Percentiles rank a stretch among this genome's conserved stretches.
Conservation (phyloP, 768 basidiomycete species). For the Trametes elegans region DNA sequence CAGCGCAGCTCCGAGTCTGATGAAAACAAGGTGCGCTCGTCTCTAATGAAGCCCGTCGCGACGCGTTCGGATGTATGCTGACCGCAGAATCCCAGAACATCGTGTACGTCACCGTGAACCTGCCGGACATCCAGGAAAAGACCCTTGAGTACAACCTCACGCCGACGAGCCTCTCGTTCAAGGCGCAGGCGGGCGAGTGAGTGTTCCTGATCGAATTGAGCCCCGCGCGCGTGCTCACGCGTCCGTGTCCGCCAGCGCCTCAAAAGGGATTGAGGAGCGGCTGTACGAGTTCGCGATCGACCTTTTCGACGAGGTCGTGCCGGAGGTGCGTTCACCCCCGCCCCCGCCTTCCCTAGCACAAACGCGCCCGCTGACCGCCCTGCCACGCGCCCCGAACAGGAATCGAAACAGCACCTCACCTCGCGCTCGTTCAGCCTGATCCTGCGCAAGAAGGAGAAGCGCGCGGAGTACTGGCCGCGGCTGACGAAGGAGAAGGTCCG, state of each 20-base stretch:
- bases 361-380: neutral
- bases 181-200: conserved; percentile 65
- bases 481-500: conserved; percentile 86
- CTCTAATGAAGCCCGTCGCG: no score
- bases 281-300: conserved; percentile 76
- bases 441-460: conserved; percentile 77
- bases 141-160: conserved; percentile 63
- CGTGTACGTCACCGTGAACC: conserved; percentile 81
- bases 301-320: conserved; percentile 70
- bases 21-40: conserved; percentile 58
- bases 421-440: conserved; percentile 66
- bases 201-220: conserved; percentile 23
- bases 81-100: conserved; percentile 57
- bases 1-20: conserved; percentile 75
- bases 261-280: conserved; percentile 47
- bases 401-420: conserved; percentile 57
- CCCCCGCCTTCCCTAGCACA: neutral
- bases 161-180: conserved; percentile 56
- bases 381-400: conserved; percentile 32
- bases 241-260: conserved; percentile 31
- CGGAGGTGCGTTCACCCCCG: conserved; percentile 55
- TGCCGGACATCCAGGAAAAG: conserved; percentile 63
- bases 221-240: conserved; percentile 11
- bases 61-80: neutral
- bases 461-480: conserved; percentile 88